phyloP scores from a whole-genome alignment of 1,284 basidiomycete species.

The Apiotrichum gracile region DNA sequence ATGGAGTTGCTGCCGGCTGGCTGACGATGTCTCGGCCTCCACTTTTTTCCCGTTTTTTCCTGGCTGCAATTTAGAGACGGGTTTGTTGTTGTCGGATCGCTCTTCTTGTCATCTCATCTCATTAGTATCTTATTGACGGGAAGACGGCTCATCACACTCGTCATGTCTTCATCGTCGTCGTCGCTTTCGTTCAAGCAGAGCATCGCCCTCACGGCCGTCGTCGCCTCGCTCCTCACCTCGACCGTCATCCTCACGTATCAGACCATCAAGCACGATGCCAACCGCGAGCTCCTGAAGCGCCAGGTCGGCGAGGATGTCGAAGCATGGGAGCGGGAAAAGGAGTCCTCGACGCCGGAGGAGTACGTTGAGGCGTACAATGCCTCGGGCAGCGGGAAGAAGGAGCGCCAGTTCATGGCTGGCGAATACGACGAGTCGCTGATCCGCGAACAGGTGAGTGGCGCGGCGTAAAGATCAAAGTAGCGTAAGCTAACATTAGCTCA shows the following conservation, averaged over 20 bases:
- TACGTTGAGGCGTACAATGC: neutral
- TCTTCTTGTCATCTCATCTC: neutral
- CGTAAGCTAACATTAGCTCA: conserved; percentile 55
- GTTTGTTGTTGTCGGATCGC: too few species aligned
- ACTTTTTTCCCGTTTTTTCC: neutral
- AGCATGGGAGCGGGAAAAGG: conserved; percentile 31
- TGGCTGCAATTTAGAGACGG: too few species aligned
- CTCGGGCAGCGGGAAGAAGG: conserved; percentile 12
- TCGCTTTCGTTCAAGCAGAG: conserved; percentile 25
- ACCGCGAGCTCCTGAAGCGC: conserved; percentile 41
- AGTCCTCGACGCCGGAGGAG: conserved; percentile 1
- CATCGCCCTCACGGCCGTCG: conserved; percentile 39
- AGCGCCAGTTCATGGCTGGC: conserved; percentile 33
- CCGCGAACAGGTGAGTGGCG: conserved; percentile 53
- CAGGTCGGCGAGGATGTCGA: conserved; percentile 45
- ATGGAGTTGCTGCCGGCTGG: too few species aligned
- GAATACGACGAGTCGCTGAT: conserved; percentile 70
- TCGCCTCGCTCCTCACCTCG: conserved; percentile 38
- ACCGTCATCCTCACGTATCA: conserved; percentile 44
- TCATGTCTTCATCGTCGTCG: neutral
- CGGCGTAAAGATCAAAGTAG: neutral
- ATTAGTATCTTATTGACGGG: too few species aligned
- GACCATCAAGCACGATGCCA: conserved; percentile 38
- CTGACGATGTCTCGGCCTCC: neutral
- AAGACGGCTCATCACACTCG: too few species aligned